These are phyloP conservation scores for Trypanosoma brucei DNA, from an alignment of 208 protist species.

Conservation along the genomic window DNA sequence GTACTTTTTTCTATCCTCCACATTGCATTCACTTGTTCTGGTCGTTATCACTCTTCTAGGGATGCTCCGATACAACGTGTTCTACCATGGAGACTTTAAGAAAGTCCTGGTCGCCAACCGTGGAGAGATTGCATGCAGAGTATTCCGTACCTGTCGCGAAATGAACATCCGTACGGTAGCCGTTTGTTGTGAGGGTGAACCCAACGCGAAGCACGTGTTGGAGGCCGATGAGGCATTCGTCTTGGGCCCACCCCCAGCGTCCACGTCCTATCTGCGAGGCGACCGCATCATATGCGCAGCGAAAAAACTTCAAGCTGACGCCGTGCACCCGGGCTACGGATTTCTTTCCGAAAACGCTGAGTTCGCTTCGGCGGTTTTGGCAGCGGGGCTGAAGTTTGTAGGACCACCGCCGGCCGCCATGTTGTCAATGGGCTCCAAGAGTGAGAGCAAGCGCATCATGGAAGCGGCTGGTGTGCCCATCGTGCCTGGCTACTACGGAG, in stretches of 20 bases:
- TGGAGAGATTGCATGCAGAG: conserved; percentile 97
- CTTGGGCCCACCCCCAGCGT: conserved; percentile 25
- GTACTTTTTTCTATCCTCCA: not conserved
- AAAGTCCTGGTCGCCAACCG: conserved; percentile 97
- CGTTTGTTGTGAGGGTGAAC: conserved; percentile 93
- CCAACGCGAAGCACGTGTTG: conserved; percentile 86
- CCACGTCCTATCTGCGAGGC: conserved; percentile 85
- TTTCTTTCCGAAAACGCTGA: conserved; percentile 96
- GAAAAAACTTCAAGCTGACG: conserved; percentile 78
- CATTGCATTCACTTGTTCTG: conserved; percentile 18
- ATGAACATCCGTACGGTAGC: conserved; percentile 95
- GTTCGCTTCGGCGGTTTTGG: conserved; percentile 81
- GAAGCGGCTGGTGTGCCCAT: conserved; percentile 81
- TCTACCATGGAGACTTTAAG: conserved; percentile 42
- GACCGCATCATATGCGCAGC: conserved; percentile 93
- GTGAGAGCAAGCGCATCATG: conserved; percentile 90
- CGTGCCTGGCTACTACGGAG: conserved; percentile 82
- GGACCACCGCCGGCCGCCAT: conserved; percentile 92
- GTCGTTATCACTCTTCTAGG: conserved; percentile 4
- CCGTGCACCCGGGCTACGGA: conserved; percentile 97
- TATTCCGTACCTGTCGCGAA: conserved; percentile 89
- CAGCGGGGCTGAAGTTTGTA: conserved; percentile 89
- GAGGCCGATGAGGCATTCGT: conserved; percentile 79
- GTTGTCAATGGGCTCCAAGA: conserved; percentile 92
- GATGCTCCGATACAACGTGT: conserved; percentile 27